Base-by-base conservation (phyloP, 495 filamentous ascomycete genomes). In the Lichenothelia convexa region DNA sequence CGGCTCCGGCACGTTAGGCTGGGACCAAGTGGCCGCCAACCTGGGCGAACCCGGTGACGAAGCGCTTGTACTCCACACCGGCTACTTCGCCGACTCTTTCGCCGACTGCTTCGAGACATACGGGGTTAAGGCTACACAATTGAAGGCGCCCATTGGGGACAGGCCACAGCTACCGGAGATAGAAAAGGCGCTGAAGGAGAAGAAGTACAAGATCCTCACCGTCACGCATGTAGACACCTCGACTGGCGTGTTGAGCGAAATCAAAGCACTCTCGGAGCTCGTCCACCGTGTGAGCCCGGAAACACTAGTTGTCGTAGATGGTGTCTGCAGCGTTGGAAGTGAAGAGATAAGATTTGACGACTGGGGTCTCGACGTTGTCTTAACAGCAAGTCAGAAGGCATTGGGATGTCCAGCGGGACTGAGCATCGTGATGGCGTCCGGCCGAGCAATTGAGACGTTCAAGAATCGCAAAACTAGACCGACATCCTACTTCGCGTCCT, bases 181-280 rank as follows among this genome's bases (percentile, higher is more conserved):
- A 36, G 85, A 94, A 60, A 67, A 74, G 50, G 84, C 83, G 12
- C 64, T 97, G 36, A 76, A 77, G 52, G 69, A 79, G 64, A 93
- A 87, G 62, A 65, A 73, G 40, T 94, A 93, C 63, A 93, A 93
- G 68, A 42, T 80, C 34, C 61, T 97, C 49, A 94, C 89, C 30
- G 75, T 95, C 41, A 97, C 89, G 5, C 89, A 97, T 57, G 86
- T 93, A 39, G 89, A 97, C 49, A 97, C 89, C 17, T 93, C 84
- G 4, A 97, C 89, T 26, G 89, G 89, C 34, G 89, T 97, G 5
- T 64, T 97, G 33, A 84, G 74, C 48, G 89, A 97, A 43, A 67
- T 97, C 45, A 76, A 91, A 64, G 65, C 69, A 30, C 60, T 97
- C 26, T 72, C 83, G 12, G 78, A 80, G 53, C 57, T 92, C 13